Evolutionary conservation across 2,329 filamentous ascomycete species (phyloP), one percentile per base, ranked within the genome.

Genomic region (Acarospora socialis): DNA sequence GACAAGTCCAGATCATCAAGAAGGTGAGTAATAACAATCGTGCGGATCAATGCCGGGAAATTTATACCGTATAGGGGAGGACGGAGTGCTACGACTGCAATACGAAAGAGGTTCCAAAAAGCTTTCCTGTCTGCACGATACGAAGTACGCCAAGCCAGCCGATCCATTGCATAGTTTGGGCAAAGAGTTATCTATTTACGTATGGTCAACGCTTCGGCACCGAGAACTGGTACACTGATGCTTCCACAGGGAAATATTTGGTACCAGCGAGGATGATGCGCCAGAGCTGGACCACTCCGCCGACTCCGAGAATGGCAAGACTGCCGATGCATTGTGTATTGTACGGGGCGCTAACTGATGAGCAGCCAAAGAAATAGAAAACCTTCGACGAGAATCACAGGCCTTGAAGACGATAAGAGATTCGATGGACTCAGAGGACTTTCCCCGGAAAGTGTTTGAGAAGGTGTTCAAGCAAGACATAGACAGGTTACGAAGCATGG

Each of bases 101-200:
- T 9, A 70, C 75, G 2, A 98, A 98, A 55, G 80, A 87, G 38
- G 74, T 79, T 2, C 87, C 87, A 4, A 95, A 93, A 53, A 80
- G 79, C 1, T 95, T 92, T 49, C 86, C 90, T 2, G 86, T 95
- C 24, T 98, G 90, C 60, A 98, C 90, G 2, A 95, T 98, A 46
- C 74, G 90, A 53, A 94, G 83, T 54, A 98, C 86, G 0, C 90
- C 90, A 0, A 92, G 81, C 43, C 87, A 95, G 48, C 82, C 87
- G 1, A 95, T 98, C 25, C 90, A 98, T 57, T 95, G 90, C 60
- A 98, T 98, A 39, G 87, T 98, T 2, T 98, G 90, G 90, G 87
- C 73, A 13, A 98, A 95, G 60, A 93, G 84, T 53, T 98, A 95
- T 53, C 67, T 98, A 6, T 70, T 98, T 38, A 90, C 83, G 66